These are phyloP conservation scores for Pisolithus sp. DNA, from an alignment of 768 basidiomycete species.

Conservation along the genomic window DNA sequence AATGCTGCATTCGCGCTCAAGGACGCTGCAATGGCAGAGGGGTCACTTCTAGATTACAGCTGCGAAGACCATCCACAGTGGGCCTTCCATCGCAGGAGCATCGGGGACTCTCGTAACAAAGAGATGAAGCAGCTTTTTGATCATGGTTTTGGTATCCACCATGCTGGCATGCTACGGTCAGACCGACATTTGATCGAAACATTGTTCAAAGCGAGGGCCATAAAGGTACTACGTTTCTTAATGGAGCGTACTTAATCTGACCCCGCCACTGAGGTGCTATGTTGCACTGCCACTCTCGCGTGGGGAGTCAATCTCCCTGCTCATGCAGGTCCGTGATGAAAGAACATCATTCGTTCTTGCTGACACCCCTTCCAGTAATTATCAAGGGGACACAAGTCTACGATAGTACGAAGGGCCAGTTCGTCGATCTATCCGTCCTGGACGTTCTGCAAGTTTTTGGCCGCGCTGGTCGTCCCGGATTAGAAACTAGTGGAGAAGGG, in stretches of 20 bases:
- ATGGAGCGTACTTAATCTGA: background rate
- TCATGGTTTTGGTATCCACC: constrained; percentile 92
- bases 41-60: constrained; percentile 68
- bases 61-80: constrained; percentile 78
- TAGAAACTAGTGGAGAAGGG: constrained; percentile 91
- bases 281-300: constrained; percentile 95
- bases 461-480: constrained; percentile 82
- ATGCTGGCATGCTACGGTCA: constrained; percentile 93
- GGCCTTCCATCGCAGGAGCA: constrained; percentile 65
- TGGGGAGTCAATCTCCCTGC: constrained; percentile 99
- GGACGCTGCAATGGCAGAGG: constrained; percentile 70
- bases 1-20: constrained; percentile 78
- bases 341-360: constrained; percentile 2
- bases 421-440: constrained; percentile 87
- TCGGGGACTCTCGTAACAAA: constrained; percentile 81
- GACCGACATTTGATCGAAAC: constrained; percentile 94
- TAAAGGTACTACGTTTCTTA: constrained; percentile 57
- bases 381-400: constrained; percentile 99
- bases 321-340: constrained; percentile 66
- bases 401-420: constrained; percentile 82
- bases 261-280: constrained; percentile 62
- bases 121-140: constrained; percentile 97
- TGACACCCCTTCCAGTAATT: constrained; percentile 47
- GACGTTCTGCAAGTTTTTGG: constrained; percentile 98
- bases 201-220: constrained; percentile 84